These are phyloP conservation scores for Maudiozyma barnettii DNA, from an alignment of 805 yeast genomes.

Conservation along the genomic window DNA sequence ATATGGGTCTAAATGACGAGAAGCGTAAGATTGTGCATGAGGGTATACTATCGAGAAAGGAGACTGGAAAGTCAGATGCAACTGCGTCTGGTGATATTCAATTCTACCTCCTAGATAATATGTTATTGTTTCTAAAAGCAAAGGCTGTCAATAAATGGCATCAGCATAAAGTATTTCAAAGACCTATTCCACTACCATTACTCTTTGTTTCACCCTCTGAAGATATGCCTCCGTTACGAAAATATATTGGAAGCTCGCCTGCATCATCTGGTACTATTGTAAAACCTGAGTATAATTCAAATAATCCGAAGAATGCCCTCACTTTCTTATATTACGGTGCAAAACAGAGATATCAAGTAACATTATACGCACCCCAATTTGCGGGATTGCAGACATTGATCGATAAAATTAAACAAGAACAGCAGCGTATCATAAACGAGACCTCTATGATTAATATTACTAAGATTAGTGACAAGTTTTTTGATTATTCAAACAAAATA, in stretches of 20 bases:
- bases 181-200: slow-evolving; percentile 76
- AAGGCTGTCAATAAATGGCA: slow-evolving; percentile 85
- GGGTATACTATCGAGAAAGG: slow-evolving; percentile 29
- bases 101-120: slow-evolving; percentile 80
- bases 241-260: slow-evolving; percentile 28
- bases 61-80: slow-evolving; percentile 21
- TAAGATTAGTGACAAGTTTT: slow-evolving; percentile 64
- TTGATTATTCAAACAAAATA: slow-evolving; percentile 64
- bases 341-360: slow-evolving; percentile 33
- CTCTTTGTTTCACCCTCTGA: slow-evolving; percentile 67
- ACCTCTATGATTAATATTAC: slow-evolving; percentile 74
- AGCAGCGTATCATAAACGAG: slow-evolving; percentile 55
- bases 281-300: slow-evolving; percentile 14
- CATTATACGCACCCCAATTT: slow-evolving; percentile 34
- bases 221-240: slow-evolving; percentile 58
- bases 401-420: slow-evolving; percentile 74
- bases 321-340: slow-evolving; percentile 30
- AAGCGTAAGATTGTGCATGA: slow-evolving; percentile 54
- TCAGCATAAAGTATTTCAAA: slow-evolving; percentile 80
- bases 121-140: slow-evolving; percentile 72
- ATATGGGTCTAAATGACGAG: slow-evolving; percentile 74
- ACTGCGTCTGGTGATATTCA: slow-evolving; percentile 56
- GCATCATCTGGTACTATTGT: slow-evolving; percentile 26
- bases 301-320: slow-evolving; percentile 27
- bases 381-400: slow-evolving; percentile 69